phyloP scores from a whole-genome alignment of 2,329 filamentous ascomycete genomes.

The Hypoxylon sp. region DNA sequence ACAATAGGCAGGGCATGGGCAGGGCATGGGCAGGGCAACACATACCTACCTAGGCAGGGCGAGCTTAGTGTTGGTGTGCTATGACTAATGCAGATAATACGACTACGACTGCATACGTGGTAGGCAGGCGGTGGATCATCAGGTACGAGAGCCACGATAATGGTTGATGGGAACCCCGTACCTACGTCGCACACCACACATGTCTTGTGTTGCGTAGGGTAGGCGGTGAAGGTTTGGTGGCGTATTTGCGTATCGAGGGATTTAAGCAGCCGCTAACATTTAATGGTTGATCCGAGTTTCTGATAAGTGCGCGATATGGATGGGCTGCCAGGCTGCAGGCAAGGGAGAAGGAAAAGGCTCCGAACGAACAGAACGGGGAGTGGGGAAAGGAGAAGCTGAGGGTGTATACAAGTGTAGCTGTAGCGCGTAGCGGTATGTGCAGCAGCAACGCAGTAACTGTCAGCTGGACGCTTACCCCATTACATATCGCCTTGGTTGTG shows the following conservation, averaged over 20 bases:
- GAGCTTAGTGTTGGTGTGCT: constrained; percentile 28
- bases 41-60: constrained; percentile 14
- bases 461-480: constrained; percentile 38
- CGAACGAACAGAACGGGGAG: constrained; percentile 27
- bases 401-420: constrained; percentile 25
- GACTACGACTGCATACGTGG: constrained; percentile 34
- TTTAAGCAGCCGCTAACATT: constrained; percentile 21
- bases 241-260: constrained; percentile 38
- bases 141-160: constrained; percentile 45
- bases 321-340: constrained; percentile 17
- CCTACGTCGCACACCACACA: constrained; percentile 28
- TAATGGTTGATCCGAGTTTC: constrained; percentile 22
- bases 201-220: constrained; percentile 34
- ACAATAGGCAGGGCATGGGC: constrained; percentile 11
- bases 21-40: too few species aligned
- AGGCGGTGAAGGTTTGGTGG: constrained; percentile 34
- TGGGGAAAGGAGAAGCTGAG: constrained; percentile 36
- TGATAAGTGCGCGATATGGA: constrained; percentile 23
- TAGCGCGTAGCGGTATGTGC: constrained; percentile 12
- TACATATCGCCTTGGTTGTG: constrained; percentile 22
- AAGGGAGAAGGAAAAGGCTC: constrained; percentile 31
- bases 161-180: constrained; percentile 33
- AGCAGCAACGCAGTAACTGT: constrained; percentile 31
- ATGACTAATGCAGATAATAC: constrained; percentile 55
- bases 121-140: constrained; percentile 42